Base-by-base conservation (phyloP, 345 rosid genomes). In the Populus euphratica region DNA sequence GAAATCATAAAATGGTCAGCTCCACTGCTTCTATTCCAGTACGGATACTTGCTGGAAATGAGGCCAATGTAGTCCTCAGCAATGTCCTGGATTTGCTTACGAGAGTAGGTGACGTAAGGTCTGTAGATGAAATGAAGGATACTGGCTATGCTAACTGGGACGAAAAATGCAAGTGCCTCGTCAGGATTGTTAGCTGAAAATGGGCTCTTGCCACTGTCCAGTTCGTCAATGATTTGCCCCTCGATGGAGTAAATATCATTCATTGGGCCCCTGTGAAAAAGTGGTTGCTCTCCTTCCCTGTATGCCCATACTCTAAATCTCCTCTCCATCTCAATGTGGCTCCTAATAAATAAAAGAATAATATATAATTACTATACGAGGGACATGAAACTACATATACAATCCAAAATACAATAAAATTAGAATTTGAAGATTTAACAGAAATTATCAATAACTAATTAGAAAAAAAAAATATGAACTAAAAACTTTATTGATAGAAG, bases 1-100 rank as follows among this genome's bases (percentile, higher is more conserved):
- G 92, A 87, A 25, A 90, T 79, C 75, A 87, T 68, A 76, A 89
- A 90, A 59, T 89, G 91, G 39, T 90, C 96, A 66, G 91, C 89
- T 5, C 96, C 96, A 2, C 5, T 21, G 72, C 86, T 87, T 11
- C 90, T 76, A 13, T 88, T 91, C 96, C 93, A 91, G 9, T 84
- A 91, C 21, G 91, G 90, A 69, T 90, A 84, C 56, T 87, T 89
- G 14, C 78, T 31, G 8, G 88, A 80, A 2, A 86, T 61, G 8
- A 85, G 79, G 18, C 63, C 18, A 68, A 87, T 68, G 70, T 90
- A 90, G 64, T 91, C 92, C 5, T 23, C 50, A 25, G 79, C 16
- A n/a, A 88, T 39, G 25, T 74, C 25, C 17, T n/a, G 12, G 36
- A 85, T 12, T 21, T 73, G 61, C 1, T 73, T 81, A 7, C 86